A percentile compares a stretch with the other conserved stretches of the same genome.
Evolutionary conservation across 1,139 yeast species (phyloP).

Genomic region (Diutina pseudorugosa): DNA sequence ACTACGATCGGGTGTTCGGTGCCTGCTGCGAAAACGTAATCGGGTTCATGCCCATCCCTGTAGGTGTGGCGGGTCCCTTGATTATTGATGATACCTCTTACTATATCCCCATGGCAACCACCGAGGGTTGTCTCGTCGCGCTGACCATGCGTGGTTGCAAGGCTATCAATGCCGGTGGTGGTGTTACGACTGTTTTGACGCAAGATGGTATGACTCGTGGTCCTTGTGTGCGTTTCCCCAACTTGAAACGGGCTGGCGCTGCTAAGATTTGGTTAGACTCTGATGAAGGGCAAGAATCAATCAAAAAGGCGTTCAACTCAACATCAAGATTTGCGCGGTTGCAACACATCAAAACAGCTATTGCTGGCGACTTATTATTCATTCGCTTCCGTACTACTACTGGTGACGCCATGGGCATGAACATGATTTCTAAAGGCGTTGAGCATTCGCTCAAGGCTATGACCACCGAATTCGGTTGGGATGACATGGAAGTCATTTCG

Average conservation of each 20-base stretch:
- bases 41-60: constrained; percentile 92
- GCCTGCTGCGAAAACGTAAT: constrained; percentile 98
- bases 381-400: constrained; percentile 94
- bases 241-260: constrained; percentile 79
- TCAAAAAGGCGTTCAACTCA: constrained; percentile 88
- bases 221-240: constrained; percentile 86
- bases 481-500: constrained; percentile 85
- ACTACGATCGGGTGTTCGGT: constrained; percentile 92
- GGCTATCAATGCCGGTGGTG: constrained; percentile 96
- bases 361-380: constrained; percentile 86
- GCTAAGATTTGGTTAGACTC: constrained; percentile 95
- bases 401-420: constrained; percentile 99
- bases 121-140: constrained; percentile 97
- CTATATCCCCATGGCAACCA: constrained; percentile 97
- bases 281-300: constrained; percentile 73
- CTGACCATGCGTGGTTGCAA: constrained; percentile 99
- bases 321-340: constrained; percentile 95
- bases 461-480: constrained; percentile 85
- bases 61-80: constrained; percentile 96
- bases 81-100: constrained; percentile 76
- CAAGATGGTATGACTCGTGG: constrained; percentile 99
- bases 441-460: constrained; percentile 75
- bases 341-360: constrained; percentile 80
- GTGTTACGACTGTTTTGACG: constrained; percentile 82
- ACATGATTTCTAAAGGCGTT: constrained; percentile 98